Conservation (phyloP, 1,284 basidiomycete genomes). For the Boletus smithii region DNA sequence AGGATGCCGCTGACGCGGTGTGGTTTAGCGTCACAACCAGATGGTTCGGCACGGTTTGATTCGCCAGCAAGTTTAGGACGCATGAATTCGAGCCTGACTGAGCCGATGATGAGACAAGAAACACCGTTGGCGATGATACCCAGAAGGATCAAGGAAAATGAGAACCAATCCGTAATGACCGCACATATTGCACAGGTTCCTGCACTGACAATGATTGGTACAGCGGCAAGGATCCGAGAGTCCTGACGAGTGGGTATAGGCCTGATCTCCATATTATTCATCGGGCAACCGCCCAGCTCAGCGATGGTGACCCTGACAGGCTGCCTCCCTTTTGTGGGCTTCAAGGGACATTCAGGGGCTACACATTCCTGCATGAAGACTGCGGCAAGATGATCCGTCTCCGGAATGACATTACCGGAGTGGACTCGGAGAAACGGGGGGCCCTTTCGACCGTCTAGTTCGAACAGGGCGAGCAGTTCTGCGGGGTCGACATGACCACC, state of each 20-base stretch:
- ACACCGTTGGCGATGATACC: slow-evolving; percentile 29
- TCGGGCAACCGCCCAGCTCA: slow-evolving; percentile 11
- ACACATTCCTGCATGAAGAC: slow-evolving; percentile 23
- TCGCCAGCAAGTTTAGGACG: slow-evolving; percentile 19
- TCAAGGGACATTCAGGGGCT: not conserved
- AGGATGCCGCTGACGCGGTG: slow-evolving; percentile 12
- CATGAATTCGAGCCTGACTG: slow-evolving; percentile 15
- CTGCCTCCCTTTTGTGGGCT: slow-evolving; percentile 19
- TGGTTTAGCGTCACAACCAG: too few species aligned
- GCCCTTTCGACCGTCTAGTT: slow-evolving; percentile 22
- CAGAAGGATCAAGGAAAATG: slow-evolving; percentile 27
- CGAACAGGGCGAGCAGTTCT: slow-evolving; percentile 13
- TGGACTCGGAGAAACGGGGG: slow-evolving; percentile 20
- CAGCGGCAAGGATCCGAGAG: slow-evolving; percentile 10
- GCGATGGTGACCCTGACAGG: slow-evolving; percentile 19
- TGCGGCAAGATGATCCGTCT: slow-evolving; percentile 24
- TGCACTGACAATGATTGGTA: slow-evolving; percentile 22
- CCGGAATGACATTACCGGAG: slow-evolving; percentile 19
- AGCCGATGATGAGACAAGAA: slow-evolving; percentile 25
- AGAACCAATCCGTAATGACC: slow-evolving; percentile 24
- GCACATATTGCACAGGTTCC: slow-evolving; percentile 20
- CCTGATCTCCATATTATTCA: not conserved
- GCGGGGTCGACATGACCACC: slow-evolving; percentile 19
- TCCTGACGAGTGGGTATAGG: not conserved
- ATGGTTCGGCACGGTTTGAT: not conserved